A percentile compares a stretch with the other conserved stretches of the same genome.
These are phyloP conservation scores for Vigna radiata DNA, from an alignment of 306 rosid genomes.

Conservation along the genomic window DNA sequence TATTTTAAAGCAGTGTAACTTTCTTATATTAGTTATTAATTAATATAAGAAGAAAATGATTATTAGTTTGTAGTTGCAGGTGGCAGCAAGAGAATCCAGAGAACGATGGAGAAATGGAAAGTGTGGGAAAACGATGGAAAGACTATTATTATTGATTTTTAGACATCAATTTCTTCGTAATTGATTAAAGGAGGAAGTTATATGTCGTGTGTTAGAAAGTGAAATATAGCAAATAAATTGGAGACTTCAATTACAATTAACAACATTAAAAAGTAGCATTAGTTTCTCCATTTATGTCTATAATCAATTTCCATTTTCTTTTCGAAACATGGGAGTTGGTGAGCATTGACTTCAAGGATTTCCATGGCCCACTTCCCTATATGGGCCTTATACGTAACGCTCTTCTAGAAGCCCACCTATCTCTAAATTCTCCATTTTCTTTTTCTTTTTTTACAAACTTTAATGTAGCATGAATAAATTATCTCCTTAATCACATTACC, in stretches of 20 bases:
- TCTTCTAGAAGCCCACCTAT: conserved; percentile 61
- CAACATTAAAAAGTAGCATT: conserved; percentile 2
- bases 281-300: conserved; percentile 34
- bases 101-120: conserved; percentile 38
- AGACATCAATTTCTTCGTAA: not conserved
- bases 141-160: conserved; percentile 27
- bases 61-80: conserved; percentile 30
- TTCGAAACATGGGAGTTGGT: conserved; percentile 62
- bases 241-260: conserved; percentile 34
- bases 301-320: conserved; percentile 29
- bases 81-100: conserved; percentile 29
- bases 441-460: not conserved
- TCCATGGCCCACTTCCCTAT: conserved; percentile 49
- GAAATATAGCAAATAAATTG: conserved; percentile 12
- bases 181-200: not conserved
- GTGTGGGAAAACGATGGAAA: conserved; percentile 37
- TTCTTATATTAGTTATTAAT: too few species aligned
- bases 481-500: too few species aligned
- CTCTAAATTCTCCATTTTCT: not conserved
- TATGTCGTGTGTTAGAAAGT: not conserved
- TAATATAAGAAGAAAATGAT: conserved; percentile 8
- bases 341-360: conserved; percentile 55
- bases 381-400: conserved; percentile 52
- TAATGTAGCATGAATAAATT: too few species aligned
- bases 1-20: too few species aligned